phyloP scores from a whole-genome alignment of 306 rosid species.

The Aeschynomene evenia region DNA sequence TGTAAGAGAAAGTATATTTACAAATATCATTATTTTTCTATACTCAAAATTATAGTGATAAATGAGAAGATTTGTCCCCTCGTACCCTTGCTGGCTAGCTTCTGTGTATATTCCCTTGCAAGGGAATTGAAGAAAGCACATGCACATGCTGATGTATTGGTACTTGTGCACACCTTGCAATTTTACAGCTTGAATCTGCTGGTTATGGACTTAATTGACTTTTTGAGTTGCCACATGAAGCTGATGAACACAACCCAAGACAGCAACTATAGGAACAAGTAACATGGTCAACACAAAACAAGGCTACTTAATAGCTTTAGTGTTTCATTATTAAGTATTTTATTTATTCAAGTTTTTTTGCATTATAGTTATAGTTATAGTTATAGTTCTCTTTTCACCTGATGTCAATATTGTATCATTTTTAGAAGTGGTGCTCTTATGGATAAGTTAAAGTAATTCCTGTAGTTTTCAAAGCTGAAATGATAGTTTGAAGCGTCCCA shows the following conservation, averaged over 20 bases:
- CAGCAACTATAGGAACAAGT: slow-evolving; percentile 52
- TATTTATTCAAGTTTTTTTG: neutral
- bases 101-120: slow-evolving; percentile 20
- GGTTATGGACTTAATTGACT: slow-evolving; percentile 27
- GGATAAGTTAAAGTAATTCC: neutral
- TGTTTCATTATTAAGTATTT: too few relatives aligned
- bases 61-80: slow-evolving; percentile 10
- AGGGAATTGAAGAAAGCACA: slow-evolving; percentile 33
- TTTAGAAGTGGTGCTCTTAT: slow-evolving; percentile 4
- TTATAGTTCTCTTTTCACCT: neutral
- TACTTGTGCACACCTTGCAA: slow-evolving; percentile 44
- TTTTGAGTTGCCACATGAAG: slow-evolving; percentile 50
- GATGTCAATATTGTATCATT: neutral
- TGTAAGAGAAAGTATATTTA: too few relatives aligned
- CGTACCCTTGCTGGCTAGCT: slow-evolving; percentile 24
- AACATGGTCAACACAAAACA: slow-evolving; percentile 41
- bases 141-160: slow-evolving; percentile 44
- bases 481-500: slow-evolving; percentile 8
- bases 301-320: neutral
- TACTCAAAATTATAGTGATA: neutral
- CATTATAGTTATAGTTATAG: too few relatives aligned
- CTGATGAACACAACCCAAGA: slow-evolving; percentile 54
- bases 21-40: too few relatives aligned
- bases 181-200: slow-evolving; percentile 37
- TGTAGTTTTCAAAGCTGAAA: neutral